These are phyloP conservation scores for Globisporangium viniferum DNA, from an alignment of 352 stramenopile species.

Conservation along the genomic window DNA sequence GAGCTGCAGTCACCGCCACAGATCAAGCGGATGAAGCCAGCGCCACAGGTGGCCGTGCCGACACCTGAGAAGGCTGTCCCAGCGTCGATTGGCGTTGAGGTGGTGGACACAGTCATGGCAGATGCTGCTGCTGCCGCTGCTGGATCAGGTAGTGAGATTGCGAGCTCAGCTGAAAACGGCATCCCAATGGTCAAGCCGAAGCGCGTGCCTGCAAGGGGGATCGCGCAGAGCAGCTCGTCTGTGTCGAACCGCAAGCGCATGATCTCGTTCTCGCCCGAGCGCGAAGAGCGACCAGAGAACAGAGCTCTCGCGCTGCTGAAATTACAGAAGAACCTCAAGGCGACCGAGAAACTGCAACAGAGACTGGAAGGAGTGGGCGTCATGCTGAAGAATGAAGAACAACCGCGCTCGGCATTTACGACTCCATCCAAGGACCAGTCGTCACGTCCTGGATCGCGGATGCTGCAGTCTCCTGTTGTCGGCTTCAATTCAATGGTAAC, in stretches of 20 bases:
- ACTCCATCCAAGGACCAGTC: constrained; percentile 15
- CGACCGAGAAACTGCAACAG: constrained; percentile 63
- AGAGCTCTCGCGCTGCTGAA: constrained; percentile 47
- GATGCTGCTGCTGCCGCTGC: not conserved
- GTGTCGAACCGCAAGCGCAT: constrained; percentile 69
- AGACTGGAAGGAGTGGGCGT: constrained; percentile 41
- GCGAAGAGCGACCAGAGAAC: constrained; percentile 52
- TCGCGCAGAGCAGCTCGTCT: constrained; percentile 71
- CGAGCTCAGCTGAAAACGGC: constrained; percentile 2
- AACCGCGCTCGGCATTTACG: constrained; percentile 15
- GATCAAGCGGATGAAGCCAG: constrained; percentile 11
- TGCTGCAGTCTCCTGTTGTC: constrained; percentile 7
- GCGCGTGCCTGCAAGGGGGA: constrained; percentile 34
- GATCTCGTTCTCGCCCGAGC: constrained; percentile 78
- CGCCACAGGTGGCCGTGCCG: constrained; percentile 22
- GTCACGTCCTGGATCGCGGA: not conserved
- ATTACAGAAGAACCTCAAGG: constrained; percentile 70
- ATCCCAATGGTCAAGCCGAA: constrained; percentile 10
- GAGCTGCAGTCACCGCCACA: constrained; percentile 24
- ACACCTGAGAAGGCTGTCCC: constrained; percentile 28
- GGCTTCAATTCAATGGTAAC: constrained; percentile 8
- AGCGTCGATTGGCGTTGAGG: constrained; percentile 12
- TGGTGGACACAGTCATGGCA: not conserved
- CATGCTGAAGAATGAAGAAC: constrained; percentile 10
- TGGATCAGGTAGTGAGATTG: not conserved